Evolutionary conservation across 129 eudicot species (phyloP).

Genomic region (Glebionis coronaria): DNA sequence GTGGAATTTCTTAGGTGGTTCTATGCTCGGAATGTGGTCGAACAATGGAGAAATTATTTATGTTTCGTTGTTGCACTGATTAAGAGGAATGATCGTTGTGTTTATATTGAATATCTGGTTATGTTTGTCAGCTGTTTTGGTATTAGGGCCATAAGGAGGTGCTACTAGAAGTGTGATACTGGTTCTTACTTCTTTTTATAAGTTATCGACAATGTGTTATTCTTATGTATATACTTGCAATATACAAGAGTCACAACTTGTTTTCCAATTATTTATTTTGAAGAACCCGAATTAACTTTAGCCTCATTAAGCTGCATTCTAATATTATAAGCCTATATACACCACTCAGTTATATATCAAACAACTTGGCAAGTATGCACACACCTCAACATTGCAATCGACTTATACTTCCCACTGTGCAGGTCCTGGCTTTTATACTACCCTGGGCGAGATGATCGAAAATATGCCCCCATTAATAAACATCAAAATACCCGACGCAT

Average conservation of each 20-base stretch:
- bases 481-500: too few species aligned
- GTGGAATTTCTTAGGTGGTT: slow-evolving; percentile 74
- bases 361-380: slow-evolving; percentile 14
- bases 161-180: slow-evolving; percentile 29
- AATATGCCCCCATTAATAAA: too few species aligned
- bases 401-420: too few species aligned
- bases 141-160: slow-evolving; percentile 30
- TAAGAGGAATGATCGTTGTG: slow-evolving; percentile 18
- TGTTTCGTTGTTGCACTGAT: slow-evolving; percentile 85
- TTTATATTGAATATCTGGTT: slow-evolving; percentile 1
- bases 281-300: slow-evolving; percentile 10
- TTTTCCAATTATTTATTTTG: slow-evolving; percentile 8
- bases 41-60: slow-evolving; percentile 74
- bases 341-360: too few species aligned
- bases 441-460: too few species aligned
- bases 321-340: neutral
- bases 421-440: too few species aligned
- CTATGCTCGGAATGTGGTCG: slow-evolving; percentile 79
- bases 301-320: slow-evolving; percentile 7
- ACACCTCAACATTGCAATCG: too few species aligned
- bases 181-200: neutral
- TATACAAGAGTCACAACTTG: slow-evolving; percentile 11
- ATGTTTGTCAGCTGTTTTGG: slow-evolving; percentile 25
- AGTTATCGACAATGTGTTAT: neutral
- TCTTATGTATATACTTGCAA: slow-evolving; percentile 15